Evolutionary conservation across 768 basidiomycete genomes (phyloP), one percentile per base, ranked within the genome.

Genomic region (Amanita muscaria): DNA sequence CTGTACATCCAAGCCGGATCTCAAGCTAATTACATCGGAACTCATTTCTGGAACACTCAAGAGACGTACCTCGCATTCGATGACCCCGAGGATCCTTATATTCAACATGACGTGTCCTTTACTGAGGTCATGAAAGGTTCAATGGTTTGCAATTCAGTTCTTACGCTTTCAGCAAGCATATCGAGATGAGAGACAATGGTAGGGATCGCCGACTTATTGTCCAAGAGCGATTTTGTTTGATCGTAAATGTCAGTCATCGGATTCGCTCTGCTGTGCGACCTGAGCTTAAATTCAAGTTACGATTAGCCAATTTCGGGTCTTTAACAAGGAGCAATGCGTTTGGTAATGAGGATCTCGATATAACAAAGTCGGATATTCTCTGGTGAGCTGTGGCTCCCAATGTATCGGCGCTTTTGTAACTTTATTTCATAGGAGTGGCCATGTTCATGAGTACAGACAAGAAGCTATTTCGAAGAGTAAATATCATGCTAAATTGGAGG

Each of bases 21-120:
- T 25, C 54, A 74, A 34, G 70, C 85, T 15, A 88, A 88, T 55
- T 78, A 79, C 55, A 61, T 73, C 15, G 84, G 83, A 36, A 76
- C 83, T 0, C 86, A 88, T 54, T 88, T 85, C 53, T 89, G 84
- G 84, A 88, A 88, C 54, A 73, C 82, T 1, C 85, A 88, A 59
- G 80, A 86, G 58, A 70, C 61, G 50, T 88, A 88, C 58, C 72
- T 81, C 51, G 65, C 68, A 0, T 73, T 73, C 48, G 64, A 66
- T 16, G 70, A 70, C 37, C 61, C 59, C 30, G 64, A 69, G 43
- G 69, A 71, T 18, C 53, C 70, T 3, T 45, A 67, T 24, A 62
- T 76, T 29, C 67, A 74, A 46, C 66, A 75, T 53, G 69, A 71
- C 49, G 63, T 83, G 38, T 87, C 85, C 9, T 88, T 87, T 58